phyloP scores from a whole-genome alignment of 1,284 basidiomycete species.

The Ganoderma multipileum region DNA sequence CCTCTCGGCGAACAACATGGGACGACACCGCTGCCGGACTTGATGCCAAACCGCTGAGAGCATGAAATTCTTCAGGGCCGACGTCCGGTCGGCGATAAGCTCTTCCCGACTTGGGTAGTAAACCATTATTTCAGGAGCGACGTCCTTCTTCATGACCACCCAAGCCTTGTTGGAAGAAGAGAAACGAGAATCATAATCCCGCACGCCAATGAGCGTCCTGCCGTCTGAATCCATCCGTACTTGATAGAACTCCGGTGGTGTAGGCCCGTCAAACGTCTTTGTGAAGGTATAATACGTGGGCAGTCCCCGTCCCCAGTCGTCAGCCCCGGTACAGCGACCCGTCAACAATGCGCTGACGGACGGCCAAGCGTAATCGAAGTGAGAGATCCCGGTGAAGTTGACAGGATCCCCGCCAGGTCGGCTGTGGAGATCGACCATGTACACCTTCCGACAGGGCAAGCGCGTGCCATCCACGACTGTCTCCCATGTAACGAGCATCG shows the following conservation, averaged over 20 bases:
- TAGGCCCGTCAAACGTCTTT: neutral
- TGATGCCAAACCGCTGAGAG: neutral
- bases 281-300: neutral
- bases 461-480: neutral
- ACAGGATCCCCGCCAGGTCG: neutral
- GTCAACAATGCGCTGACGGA: neutral
- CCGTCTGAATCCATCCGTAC: neutral
- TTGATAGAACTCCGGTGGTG: neutral
- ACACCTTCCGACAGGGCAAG: neutral
- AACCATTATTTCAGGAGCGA: neutral
- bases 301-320: neutral
- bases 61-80: neutral
- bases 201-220: neutral
- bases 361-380: neutral
- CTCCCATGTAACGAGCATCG: neutral
- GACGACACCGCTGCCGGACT: neutral
- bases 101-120: neutral
- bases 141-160: neutral
- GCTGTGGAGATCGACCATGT: neutral
- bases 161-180: neutral
- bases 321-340: neutral
- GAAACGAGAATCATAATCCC: neutral
- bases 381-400: neutral
- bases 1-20: neutral
- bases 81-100: neutral